Percentiles rank a stretch among this genome's conserved stretches.
Evolutionary conservation across 2,329 filamentous ascomycete genomes (phyloP).

Genomic region (Trichophyton benhamiae): DNA sequence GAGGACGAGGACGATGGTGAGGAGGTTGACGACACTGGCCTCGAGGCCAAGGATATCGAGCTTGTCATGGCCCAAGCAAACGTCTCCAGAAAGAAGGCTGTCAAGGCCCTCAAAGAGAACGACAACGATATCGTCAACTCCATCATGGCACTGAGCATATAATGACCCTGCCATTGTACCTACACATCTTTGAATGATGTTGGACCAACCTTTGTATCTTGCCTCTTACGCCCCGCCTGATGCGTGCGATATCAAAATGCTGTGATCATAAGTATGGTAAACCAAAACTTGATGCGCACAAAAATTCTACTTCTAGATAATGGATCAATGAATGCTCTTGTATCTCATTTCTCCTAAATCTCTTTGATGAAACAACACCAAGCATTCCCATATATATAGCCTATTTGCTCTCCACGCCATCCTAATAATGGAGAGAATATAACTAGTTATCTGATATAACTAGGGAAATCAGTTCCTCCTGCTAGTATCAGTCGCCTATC

Average conservation of each 20-base stretch:
- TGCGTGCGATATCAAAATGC: slow-evolving; percentile 1
- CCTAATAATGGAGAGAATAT: too few relatives aligned
- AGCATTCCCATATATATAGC: too few relatives aligned
- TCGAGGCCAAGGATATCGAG: slow-evolving; percentile 99
- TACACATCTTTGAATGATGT: not conserved
- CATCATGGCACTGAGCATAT: slow-evolving; percentile 95
- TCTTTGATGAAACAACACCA: too few relatives aligned
- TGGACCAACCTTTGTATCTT: not conserved
- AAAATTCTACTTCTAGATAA: not conserved
- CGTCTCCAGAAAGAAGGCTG: slow-evolving; percentile 94
- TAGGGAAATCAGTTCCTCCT: too few relatives aligned
- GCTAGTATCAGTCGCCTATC: too few relatives aligned
- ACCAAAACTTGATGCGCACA: not conserved
- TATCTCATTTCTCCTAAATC: too few relatives aligned
- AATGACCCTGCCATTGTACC: slow-evolving; percentile 11
- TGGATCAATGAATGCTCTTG: not conserved
- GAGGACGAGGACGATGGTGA: slow-evolving; percentile 87
- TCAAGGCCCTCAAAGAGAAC: slow-evolving; percentile 93
- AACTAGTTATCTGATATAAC: too few relatives aligned
- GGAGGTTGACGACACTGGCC: slow-evolving; percentile 84
- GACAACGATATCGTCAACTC: slow-evolving; percentile 99
- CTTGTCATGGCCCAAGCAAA: slow-evolving; percentile 96
- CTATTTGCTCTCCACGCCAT: too few relatives aligned
- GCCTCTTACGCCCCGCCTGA: not conserved
- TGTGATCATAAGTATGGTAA: not conserved